Evolutionary conservation across 306 rosid genomes (phyloP), one percentile per base, ranked within the genome.

Genomic region (Fragaria ananassa): DNA sequence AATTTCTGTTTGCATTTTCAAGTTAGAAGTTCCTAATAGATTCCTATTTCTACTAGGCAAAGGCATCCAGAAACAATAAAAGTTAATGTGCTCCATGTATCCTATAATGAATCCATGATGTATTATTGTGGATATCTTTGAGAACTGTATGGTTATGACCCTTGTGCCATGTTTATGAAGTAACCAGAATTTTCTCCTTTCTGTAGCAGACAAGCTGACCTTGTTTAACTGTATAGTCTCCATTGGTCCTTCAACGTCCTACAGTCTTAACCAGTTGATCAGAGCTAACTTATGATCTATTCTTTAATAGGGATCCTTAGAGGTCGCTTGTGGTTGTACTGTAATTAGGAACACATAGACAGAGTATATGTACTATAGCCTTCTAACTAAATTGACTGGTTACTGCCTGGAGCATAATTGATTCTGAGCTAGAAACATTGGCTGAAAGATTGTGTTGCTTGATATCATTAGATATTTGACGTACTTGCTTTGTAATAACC

Each of bases 391-490:
- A 21, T n/a, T 51, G 47, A 71, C 8, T 54, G 76, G 65, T 64
- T 71, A 21, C 8, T 53, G 14, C 41, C 19, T 72, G 8, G 34
- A 71, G 6, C 25, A 71, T n/a, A 19, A 53, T n/a, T 54, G 54
- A 37, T 53, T 34, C 49, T 54, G 37, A 14, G 39, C n/a, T 42
- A 3, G 50, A 41, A 70, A 71, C 37, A n/a, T 19, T 19, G 25
- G 41, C 17, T 70, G 44, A 69, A 70, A 11, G 56, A 4, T 51
- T n/a, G 54, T 47, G 78, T 60, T 44, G 47, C 63, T 60, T 69
- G 45, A 27, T 60, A 8, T 58, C 17, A 11, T 58, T 4, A 45
- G 13, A 31, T 34, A n/a, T 1, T 12, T n/a, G 21, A 50, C 27
- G 8, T n/a, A 54, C 27, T n/a, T n/a, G 9, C 11, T 18, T 12